A percentile compares a stretch with the other conserved stretches of the same genome.
phyloP scores from a whole-genome alignment of 2,329 filamentous ascomycete genomes.

The Colletotrichum liaoningense region DNA sequence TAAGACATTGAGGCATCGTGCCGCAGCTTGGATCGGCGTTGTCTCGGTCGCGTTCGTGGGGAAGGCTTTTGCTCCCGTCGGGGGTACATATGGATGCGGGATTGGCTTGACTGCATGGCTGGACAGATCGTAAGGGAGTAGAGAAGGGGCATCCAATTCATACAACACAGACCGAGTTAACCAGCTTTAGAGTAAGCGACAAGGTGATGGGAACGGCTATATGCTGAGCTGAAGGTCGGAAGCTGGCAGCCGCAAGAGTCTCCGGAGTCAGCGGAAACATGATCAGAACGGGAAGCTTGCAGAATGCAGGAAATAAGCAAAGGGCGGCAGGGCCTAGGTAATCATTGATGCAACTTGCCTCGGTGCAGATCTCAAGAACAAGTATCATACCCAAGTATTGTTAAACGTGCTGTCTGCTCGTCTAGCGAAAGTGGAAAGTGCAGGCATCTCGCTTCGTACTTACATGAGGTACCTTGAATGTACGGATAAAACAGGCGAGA shows the following conservation, averaged over 20 bases:
- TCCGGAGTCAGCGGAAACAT: neutral
- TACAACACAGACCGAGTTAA: neutral
- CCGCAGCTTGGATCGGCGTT: neutral
- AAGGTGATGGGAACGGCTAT: neutral
- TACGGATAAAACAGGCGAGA: neutral
- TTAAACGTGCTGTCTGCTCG: neutral
- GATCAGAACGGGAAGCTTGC: neutral
- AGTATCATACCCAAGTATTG: neutral
- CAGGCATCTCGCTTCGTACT: neutral
- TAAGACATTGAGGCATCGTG: neutral
- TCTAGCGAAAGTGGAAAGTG: neutral
- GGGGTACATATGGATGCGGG: neutral
- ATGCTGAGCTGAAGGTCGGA: neutral
- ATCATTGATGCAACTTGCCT: neutral
- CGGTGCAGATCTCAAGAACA: neutral
- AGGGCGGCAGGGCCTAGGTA: neutral
- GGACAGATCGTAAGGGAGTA: neutral
- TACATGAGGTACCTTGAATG: neutral
- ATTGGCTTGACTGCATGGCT: neutral
- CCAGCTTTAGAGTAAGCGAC: neutral
- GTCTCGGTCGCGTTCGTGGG: neutral
- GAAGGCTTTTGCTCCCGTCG: neutral
- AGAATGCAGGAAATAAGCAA: neutral
- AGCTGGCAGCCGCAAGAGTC: neutral
- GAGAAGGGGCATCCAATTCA: neutral